phyloP scores from a whole-genome alignment of 495 filamentous ascomycete species.

The Penicillium taxi region DNA sequence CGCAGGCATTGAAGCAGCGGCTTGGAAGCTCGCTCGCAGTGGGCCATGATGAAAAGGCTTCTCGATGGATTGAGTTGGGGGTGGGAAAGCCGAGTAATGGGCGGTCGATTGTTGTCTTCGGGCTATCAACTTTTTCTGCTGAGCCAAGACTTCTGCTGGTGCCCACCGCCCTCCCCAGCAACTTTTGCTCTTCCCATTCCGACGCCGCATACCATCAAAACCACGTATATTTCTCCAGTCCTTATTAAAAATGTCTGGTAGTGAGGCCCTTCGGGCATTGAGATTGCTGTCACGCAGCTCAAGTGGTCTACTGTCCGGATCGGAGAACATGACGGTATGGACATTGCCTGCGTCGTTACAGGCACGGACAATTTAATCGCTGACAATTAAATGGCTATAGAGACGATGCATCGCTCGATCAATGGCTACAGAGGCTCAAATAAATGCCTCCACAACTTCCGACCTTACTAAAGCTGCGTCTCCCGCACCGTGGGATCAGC shows the following conservation, averaged over 20 bases:
- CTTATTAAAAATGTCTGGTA: conserved; percentile 32
- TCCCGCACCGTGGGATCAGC: conserved; percentile 25
- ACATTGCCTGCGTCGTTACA: conserved; percentile 3
- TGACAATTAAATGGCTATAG: conserved; percentile 14
- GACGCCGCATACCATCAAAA: conserved; percentile 13
- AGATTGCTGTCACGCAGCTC: conserved; percentile 38
- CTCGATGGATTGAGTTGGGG: conserved; percentile 9
- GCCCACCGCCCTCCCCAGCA: conserved; percentile 29
- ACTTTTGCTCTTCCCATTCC: conserved; percentile 31
- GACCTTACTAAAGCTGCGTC: conserved; percentile 34
- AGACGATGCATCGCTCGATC: conserved; percentile 55
- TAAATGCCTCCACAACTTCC: conserved; percentile 14
- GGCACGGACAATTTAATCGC: conserved; percentile 1
- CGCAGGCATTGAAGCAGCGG: conserved; percentile 58
- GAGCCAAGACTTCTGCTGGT: conserved; percentile 32
- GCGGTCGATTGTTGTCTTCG: conserved; percentile 25
- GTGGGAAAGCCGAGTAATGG: conserved; percentile 10
- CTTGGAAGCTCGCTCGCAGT: conserved; percentile 59
- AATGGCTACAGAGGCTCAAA: conserved; percentile 67
- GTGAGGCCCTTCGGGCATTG: conserved; percentile 30
- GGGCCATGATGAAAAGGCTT: conserved; percentile 48
- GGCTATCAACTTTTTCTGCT: conserved; percentile 37
- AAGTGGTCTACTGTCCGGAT: conserved; percentile 33
- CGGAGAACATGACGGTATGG: conserved; percentile 42
- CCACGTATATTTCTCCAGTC: background rate